phyloP scores from a whole-genome alignment of 2,329 filamentous ascomycete genomes.

The Ophiostoma sp. region DNA sequence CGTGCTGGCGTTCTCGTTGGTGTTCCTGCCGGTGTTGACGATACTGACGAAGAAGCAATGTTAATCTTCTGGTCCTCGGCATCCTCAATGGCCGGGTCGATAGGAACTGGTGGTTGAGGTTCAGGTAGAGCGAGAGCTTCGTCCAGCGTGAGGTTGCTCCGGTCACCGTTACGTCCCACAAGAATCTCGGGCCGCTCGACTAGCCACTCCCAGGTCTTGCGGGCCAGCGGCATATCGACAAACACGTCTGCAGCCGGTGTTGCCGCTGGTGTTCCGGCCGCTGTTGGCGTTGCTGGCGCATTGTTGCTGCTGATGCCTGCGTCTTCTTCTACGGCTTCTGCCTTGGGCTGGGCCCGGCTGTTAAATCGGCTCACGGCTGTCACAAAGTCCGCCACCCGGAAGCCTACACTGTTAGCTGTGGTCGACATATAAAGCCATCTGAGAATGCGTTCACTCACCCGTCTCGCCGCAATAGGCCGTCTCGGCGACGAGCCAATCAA shows the following conservation, averaged over 20 bases:
- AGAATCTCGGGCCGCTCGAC: conserved; percentile 44
- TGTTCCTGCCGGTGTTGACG: background rate
- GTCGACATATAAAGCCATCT: too few species aligned
- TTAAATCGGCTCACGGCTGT: conserved; percentile 29
- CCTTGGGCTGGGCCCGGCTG: background rate
- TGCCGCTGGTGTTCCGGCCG: background rate
- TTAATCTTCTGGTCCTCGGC: background rate
- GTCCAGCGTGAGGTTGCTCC: conserved; percentile 43
- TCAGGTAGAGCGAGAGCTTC: conserved; percentile 43
- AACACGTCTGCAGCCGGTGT: background rate
- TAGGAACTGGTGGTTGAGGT: conserved; percentile 26
- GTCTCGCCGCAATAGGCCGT: conserved; percentile 46
- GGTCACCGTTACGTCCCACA: conserved; percentile 40
- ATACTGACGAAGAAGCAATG: background rate
- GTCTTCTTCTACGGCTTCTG: background rate
- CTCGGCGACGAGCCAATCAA: conserved; percentile 47
- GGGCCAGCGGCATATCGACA: conserved; percentile 35
- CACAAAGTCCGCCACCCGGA: conserved; percentile 31
- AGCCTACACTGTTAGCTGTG: conserved; percentile 23
- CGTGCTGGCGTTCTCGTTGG: background rate
- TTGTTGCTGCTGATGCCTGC: background rate
- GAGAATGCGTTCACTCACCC: conserved; percentile 38
- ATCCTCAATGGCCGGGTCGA: background rate
- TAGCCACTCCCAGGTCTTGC: conserved; percentile 47
- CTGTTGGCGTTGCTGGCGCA: background rate